Evolutionary conservation across 139 green algal species (phyloP).

Genomic region (Dunaliella sp.): DNA sequence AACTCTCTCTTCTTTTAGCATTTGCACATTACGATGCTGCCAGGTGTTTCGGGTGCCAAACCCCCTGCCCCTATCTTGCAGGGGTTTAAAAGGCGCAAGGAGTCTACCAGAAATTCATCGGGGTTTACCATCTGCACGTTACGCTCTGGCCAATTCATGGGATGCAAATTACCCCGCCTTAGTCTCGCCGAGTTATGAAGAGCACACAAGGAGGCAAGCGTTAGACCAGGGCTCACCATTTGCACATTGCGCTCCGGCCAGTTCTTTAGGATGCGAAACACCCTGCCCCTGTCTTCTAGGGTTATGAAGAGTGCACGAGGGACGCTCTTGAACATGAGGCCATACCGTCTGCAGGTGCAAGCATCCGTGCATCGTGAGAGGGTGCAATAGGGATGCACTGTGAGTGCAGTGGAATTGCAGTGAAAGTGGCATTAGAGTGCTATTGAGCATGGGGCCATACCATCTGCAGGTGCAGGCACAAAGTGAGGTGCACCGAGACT

Average conservation of each 20-base stretch:
- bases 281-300: conserved; percentile 68
- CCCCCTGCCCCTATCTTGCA: too few species aligned
- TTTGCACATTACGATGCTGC: too few species aligned
- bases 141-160: conserved; percentile 89
- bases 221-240: conserved; percentile 40
- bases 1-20: too few species aligned
- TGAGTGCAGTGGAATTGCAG: too few species aligned
- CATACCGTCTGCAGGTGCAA: conserved; percentile 32
- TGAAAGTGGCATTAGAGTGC: neutral
- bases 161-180: conserved; percentile 63
- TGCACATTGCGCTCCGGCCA: conserved; percentile 86
- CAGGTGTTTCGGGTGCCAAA: too few species aligned
- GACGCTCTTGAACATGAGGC: conserved; percentile 61
- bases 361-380: too few species aligned
- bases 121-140: conserved; percentile 68
- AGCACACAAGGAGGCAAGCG: conserved; percentile 58
- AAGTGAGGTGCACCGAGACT: conserved; percentile 13
- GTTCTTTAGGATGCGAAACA: conserved; percentile 83
- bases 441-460: conserved; percentile 56
- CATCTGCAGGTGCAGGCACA: conserved; percentile 19
- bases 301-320: conserved; percentile 82
- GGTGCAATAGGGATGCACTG: too few species aligned
- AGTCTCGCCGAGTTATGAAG: conserved; percentile 82
- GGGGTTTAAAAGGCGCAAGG: too few species aligned
- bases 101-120: neutral